These are phyloP conservation scores for Hypholoma sublateritium DNA, from an alignment of 768 basidiomycete genomes.

Conservation along the genomic window DNA sequence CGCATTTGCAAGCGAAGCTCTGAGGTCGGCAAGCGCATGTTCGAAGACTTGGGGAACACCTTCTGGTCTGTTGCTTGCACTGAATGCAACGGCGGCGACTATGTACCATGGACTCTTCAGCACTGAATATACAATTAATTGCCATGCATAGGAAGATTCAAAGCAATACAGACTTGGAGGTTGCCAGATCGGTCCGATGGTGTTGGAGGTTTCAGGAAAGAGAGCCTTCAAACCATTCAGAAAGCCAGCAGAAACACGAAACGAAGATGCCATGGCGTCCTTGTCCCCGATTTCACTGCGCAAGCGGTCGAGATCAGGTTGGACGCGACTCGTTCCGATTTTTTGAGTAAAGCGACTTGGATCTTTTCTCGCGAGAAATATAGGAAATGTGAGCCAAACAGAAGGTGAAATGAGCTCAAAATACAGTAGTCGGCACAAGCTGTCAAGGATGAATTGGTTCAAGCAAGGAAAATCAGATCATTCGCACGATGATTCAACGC, in stretches of 20 bases:
- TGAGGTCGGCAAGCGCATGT: conserved; percentile 45
- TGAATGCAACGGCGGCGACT: conserved; percentile 55
- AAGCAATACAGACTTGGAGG: conserved; percentile 14
- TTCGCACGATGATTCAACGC: too few relatives aligned
- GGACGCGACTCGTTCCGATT: too few relatives aligned
- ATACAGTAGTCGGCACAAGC: too few relatives aligned
- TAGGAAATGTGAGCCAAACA: too few relatives aligned
- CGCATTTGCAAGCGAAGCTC: conserved; percentile 19
- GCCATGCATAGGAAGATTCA: not conserved
- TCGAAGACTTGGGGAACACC: conserved; percentile 56
- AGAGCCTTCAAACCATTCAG: conserved; percentile 42
- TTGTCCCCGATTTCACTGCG: too few relatives aligned
- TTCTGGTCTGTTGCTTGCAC: conserved; percentile 58
- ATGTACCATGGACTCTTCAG: conserved; percentile 57
- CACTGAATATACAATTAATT: conserved; percentile 3
- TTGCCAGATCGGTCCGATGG: not conserved
- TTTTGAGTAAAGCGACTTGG: too few relatives aligned
- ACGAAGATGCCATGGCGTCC: conserved; percentile 25
- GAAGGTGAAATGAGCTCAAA: too few relatives aligned
- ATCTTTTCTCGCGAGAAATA: too few relatives aligned
- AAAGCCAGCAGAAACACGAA: conserved; percentile 39
- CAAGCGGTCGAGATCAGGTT: too few relatives aligned
- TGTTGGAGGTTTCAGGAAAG: conserved; percentile 35
- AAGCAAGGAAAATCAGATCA: too few relatives aligned
- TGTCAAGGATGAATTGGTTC: too few relatives aligned